Conservation (phyloP, 2,329 filamentous ascomycete genomes). For the Phyllosticta ampelicida region DNA sequence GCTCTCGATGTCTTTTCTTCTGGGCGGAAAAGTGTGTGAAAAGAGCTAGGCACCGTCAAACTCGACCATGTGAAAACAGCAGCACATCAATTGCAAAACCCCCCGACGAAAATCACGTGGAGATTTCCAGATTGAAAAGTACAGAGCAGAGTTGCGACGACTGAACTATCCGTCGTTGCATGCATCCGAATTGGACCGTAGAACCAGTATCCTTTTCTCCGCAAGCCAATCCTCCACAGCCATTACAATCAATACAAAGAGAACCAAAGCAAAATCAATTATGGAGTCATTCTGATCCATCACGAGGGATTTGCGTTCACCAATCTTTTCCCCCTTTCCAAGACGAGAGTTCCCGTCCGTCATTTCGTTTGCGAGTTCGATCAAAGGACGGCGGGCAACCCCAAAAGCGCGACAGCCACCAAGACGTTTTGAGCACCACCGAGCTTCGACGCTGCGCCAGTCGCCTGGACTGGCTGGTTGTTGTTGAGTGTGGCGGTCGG, state of each 20-base stretch:
- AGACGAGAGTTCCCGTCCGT: background rate
- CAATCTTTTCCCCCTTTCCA: background rate
- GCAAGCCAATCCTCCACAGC: background rate
- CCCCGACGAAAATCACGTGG: background rate
- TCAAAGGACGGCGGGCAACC: background rate
- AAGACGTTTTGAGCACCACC: background rate
- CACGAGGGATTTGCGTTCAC: background rate
- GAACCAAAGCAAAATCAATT: background rate
- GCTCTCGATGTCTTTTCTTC: no score
- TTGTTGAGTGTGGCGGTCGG: background rate
- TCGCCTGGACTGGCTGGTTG: background rate
- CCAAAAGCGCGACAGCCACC: background rate
- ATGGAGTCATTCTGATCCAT: background rate
- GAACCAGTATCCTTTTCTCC: background rate
- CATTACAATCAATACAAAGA: background rate
- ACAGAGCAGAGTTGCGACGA: background rate
- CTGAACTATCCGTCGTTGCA: background rate
- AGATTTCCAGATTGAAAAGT: no score
- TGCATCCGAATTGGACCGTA: background rate
- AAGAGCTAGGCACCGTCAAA: no score
- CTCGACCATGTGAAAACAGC: no score
- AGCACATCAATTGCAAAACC: background rate
- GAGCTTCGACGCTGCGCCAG: background rate
- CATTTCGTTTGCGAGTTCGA: background rate
- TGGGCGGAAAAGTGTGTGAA: no score